Conservation (phyloP, 768 basidiomycete species). For the Rhodocollybia butyracea region DNA sequence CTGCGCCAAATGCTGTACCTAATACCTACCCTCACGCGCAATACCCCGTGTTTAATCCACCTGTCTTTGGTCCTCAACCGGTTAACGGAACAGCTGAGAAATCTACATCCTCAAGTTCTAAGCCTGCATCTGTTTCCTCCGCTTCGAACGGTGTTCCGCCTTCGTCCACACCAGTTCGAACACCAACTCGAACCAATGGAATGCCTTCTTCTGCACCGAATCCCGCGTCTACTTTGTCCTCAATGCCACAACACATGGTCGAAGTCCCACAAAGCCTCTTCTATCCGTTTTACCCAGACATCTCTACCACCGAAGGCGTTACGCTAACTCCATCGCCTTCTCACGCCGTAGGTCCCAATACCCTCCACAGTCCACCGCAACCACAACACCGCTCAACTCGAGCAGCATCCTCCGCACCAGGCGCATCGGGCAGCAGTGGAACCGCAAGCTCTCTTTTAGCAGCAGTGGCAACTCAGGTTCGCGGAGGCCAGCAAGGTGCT, state of each 20-base stretch:
- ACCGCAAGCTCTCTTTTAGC: slow-evolving; percentile 56
- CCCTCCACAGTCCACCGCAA: not conserved
- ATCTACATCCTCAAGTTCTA: slow-evolving; percentile 20
- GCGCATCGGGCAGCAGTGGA: slow-evolving; percentile 20
- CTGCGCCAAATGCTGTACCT: not conserved
- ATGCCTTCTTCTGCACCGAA: slow-evolving; percentile 6
- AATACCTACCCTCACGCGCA: slow-evolving; percentile 5
- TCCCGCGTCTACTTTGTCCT: too few species aligned
- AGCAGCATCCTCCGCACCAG: not conserved
- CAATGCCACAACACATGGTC: slow-evolving; percentile 26
- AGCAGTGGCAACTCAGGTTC: slow-evolving; percentile 54
- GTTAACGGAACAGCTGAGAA: slow-evolving; percentile 35
- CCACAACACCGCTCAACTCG: not conserved
- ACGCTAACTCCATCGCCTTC: too few species aligned
- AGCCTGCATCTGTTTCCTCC: slow-evolving; percentile 24
- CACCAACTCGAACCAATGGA: slow-evolving; percentile 26
- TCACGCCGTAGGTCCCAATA: slow-evolving; percentile 11
- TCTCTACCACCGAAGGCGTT: not conserved
- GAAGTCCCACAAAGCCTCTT: slow-evolving; percentile 70
- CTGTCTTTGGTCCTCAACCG: slow-evolving; percentile 29
- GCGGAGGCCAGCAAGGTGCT: slow-evolving; percentile 2
- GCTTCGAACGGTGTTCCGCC: slow-evolving; percentile 10
- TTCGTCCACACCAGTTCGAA: slow-evolving; percentile 33
- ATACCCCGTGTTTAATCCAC: slow-evolving; percentile 8
- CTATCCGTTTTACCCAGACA: slow-evolving; percentile 77